Evolutionary conservation across 192 early-diverging fungal genomes (phyloP).

Genomic region (Rhizophagus prolifer): DNA sequence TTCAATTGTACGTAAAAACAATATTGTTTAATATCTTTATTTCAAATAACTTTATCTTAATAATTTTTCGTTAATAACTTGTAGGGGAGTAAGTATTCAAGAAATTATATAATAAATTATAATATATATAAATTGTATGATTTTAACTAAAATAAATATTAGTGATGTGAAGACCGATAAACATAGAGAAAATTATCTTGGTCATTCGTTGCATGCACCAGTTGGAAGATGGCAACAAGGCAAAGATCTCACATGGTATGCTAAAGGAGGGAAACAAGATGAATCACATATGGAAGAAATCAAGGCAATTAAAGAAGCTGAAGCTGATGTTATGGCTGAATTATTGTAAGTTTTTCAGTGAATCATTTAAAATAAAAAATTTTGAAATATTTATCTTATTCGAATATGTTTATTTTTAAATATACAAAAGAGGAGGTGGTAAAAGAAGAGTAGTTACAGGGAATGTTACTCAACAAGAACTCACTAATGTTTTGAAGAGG

Average conservation of each 20-base stretch:
- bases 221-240: conserved; percentile 70
- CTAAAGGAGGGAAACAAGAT: conserved; percentile 51
- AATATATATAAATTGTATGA: neutral
- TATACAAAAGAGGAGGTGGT: neutral
- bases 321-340: conserved; percentile 59
- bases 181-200: conserved; percentile 82
- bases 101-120: neutral
- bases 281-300: conserved; percentile 43
- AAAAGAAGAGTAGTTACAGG: neutral
- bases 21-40: too few species aligned
- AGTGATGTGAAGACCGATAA: conserved; percentile 63
- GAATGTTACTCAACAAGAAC: neutral
- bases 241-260: conserved; percentile 74
- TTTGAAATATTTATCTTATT: neutral
- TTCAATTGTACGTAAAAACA: conserved; percentile 20
- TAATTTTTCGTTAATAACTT: neutral
- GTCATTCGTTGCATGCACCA: conserved; percentile 77
- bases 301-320: conserved; percentile 56
- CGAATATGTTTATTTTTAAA: neutral
- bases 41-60: neutral
- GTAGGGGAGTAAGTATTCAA: conserved; percentile 26
- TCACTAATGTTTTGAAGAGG: neutral
- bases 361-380: neutral
- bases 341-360: conserved; percentile 44
- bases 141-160: neutral